These are phyloP conservation scores for Chlorella sp. DNA, from an alignment of 139 green algal genomes.

Conservation along the genomic window DNA sequence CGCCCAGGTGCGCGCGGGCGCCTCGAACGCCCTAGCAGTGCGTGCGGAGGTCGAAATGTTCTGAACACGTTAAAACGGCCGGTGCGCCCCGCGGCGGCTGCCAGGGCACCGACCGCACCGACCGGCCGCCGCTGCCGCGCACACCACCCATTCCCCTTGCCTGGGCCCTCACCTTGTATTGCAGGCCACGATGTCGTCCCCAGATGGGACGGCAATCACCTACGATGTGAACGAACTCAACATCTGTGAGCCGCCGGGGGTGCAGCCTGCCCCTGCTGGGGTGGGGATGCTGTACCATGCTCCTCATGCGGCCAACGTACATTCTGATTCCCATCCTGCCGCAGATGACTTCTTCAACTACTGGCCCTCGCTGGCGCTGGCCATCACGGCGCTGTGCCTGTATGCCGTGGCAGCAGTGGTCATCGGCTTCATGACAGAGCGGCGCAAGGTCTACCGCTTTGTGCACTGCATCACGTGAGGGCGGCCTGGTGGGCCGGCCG, in stretches of 20 bases:
- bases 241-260: not conserved
- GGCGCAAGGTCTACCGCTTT: slow-evolving; percentile 16
- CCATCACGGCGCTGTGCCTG: not conserved
- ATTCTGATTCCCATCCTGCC: no score
- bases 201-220: not conserved
- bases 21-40: no score
- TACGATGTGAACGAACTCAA: slow-evolving; percentile 11
- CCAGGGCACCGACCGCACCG: no score
- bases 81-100: no score
- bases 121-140: not conserved
- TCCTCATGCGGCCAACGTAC: no score
- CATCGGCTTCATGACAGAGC: not conserved
- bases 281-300: no score
- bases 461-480: slow-evolving; percentile 27
- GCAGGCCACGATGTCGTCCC: slow-evolving; percentile 5
- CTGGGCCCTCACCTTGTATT: no score
- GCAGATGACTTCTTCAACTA: slow-evolving; percentile 11
- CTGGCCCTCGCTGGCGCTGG: slow-evolving; percentile 8
- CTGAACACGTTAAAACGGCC: no score
- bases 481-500: no score
- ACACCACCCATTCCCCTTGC: not conserved
- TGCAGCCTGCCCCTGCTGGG: no score
- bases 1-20: no score
- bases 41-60: no score
- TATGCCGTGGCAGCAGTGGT: not conserved